phyloP scores from a whole-genome alignment of 257 asterid genomes.

The Lavandula angustifolia region DNA sequence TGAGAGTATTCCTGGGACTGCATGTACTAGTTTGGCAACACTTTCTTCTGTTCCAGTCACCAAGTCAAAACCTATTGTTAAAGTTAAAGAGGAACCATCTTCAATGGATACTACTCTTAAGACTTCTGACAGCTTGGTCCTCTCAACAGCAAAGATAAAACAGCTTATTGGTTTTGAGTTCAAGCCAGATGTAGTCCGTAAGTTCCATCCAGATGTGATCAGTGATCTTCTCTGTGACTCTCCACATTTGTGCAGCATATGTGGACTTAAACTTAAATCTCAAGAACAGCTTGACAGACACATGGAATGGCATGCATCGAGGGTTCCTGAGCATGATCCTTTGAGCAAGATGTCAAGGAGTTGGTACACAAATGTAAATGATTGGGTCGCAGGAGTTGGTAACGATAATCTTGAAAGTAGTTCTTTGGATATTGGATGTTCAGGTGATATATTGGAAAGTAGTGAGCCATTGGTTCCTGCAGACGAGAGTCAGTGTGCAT shows the following conservation, averaged over 20 bases:
- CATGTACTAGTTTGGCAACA: constrained; percentile 39
- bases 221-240: constrained; percentile 60
- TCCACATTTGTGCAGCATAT: constrained; percentile 60
- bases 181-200: constrained; percentile 62
- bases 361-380: constrained; percentile 61
- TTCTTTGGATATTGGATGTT: constrained; percentile 42
- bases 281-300: constrained; percentile 67
- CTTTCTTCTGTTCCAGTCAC: constrained; percentile 45
- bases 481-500: constrained; percentile 79
- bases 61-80: constrained; percentile 36
- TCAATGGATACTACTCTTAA: constrained; percentile 34
- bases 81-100: constrained; percentile 36
- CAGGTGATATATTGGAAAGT: constrained; percentile 39
- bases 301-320: constrained; percentile 75
- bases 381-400: constrained; percentile 54
- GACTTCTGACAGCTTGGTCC: constrained; percentile 36
- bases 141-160: constrained; percentile 41
- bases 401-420: constrained; percentile 32
- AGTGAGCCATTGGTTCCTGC: constrained; percentile 70
- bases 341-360: constrained; percentile 49
- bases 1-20: constrained; percentile 43
- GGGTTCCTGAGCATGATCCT: constrained; percentile 39
- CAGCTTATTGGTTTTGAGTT: constrained; percentile 68
- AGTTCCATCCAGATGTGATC: constrained; percentile 61
- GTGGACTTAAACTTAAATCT: constrained; percentile 64